Evolutionary conservation across 495 filamentous ascomycete species (phyloP), one percentile per base, ranked within the genome.

Genomic region (Trichoderma gamsii): DNA sequence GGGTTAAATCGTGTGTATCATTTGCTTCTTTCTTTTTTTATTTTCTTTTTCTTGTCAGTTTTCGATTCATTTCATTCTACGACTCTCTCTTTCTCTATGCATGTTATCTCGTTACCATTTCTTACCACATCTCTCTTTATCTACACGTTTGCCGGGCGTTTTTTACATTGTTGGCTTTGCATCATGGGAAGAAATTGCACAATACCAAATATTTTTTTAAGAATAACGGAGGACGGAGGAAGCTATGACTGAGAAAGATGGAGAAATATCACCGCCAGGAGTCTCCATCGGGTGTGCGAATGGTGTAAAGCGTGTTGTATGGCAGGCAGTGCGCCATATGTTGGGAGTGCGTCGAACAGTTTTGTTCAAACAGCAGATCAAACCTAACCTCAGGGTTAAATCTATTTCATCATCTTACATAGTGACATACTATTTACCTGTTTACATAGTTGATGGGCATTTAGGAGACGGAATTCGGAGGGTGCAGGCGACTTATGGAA

Each of bases 111-210:
- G 13, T 29, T 25, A 23, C 8, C 23, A 12, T 61, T 32, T 21
- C 51, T 56, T 32, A 29, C 13, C 27, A 13, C 27, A 29, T 61
- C 27, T 61, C 56, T 61, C 16, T 27, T 21, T 56, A 13, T 67
- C 69, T 32, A 32, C 23, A 61, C 56, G 27, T 61, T 11, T 61
- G 56, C 27, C 27, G 56, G 56, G 56, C 56, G 56, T 61, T 56
- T 25, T 56, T 49, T 11, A 4, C 2, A 29, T 49, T 49, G 0
- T 49, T 49, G 44, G 35, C 35, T 52, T 52, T 52, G 49, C 18
- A 52, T 52, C 49, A 52, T 21, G 21, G 49, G 49, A 52, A 21
- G 49, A 52, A 52, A 52, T 23, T n/a, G 49, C 49, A 52, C 16
- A 52, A 52, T 52, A 52, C 49, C 49, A 52, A 9, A n/a, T 52